A percentile compares a stretch with the other conserved stretches of the same genome.
These are phyloP conservation scores for Lactuca sativa DNA, from an alignment of 129 eudicot species.

Conservation along the genomic window DNA sequence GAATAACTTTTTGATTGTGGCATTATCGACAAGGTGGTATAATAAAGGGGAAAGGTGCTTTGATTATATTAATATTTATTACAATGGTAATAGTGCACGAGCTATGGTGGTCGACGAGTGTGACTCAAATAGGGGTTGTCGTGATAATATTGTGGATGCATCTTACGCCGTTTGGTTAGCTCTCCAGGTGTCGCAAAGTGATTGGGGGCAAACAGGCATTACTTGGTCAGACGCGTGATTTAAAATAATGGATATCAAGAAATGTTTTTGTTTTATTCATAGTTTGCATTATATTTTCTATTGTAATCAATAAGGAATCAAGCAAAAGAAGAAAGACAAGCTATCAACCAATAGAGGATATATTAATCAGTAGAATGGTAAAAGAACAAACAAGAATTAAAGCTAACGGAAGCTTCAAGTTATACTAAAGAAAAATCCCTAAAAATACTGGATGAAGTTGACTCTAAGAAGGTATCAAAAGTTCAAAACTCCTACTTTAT, in stretches of 20 bases:
- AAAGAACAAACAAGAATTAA: too few species aligned
- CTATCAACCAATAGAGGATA: too few species aligned
- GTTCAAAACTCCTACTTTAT: too few species aligned
- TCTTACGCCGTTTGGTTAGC: constrained; percentile 26
- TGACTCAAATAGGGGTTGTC: constrained; percentile 17
- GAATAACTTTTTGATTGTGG: constrained; percentile 6
- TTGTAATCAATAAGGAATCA: not conserved
- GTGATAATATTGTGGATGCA: constrained; percentile 25
- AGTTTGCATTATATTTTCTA: too few species aligned
- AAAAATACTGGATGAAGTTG: too few species aligned
- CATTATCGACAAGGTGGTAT: constrained; percentile 27
- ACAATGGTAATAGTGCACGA: not conserved
- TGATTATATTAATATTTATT: not conserved
- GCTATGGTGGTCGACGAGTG: constrained; percentile 34
- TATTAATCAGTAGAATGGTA: too few species aligned
- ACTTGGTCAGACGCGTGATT: constrained; percentile 31
- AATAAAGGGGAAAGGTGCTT: constrained; percentile 17
- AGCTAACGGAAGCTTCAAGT: too few species aligned
- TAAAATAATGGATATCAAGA: not conserved
- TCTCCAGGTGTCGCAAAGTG: constrained; percentile 17
- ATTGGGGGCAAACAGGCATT: constrained; percentile 17
- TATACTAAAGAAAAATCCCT: too few species aligned
- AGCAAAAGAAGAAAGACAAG: too few species aligned
- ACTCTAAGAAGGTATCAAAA: too few species aligned
- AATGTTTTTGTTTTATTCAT: not conserved